phyloP scores from a whole-genome alignment of 192 early-diverging fungal genomes.

The Podila horticola region DNA sequence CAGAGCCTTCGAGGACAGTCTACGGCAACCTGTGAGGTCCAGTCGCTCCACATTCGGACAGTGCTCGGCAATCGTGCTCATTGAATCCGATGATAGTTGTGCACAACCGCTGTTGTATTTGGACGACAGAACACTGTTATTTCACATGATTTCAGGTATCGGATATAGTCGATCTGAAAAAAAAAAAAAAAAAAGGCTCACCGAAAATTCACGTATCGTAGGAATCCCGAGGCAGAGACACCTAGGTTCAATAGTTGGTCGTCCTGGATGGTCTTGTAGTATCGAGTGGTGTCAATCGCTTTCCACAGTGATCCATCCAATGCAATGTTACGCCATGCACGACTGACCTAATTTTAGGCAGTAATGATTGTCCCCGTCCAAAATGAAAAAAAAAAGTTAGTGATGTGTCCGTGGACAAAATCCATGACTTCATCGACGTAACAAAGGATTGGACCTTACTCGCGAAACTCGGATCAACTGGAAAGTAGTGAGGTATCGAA shows the following conservation, averaged over 20 bases:
- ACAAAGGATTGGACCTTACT: conserved; percentile 5
- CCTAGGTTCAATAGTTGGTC: conserved; percentile 32
- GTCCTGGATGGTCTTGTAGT: conserved; percentile 39
- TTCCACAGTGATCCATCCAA: conserved; percentile 50
- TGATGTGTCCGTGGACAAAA: neutral
- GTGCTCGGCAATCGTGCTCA: conserved; percentile 35
- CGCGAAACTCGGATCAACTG: conserved; percentile 37
- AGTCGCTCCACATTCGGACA: conserved; percentile 44
- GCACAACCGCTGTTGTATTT: conserved; percentile 25
- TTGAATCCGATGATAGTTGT: conserved; percentile 24
- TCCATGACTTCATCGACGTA: neutral
- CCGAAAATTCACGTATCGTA: conserved; percentile 44
- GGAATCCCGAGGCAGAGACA: conserved; percentile 27
- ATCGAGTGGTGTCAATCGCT: conserved; percentile 26
- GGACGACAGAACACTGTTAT: neutral
- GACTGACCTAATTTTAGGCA: conserved; percentile 17
- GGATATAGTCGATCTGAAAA: neutral
- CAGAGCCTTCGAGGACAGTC: conserved; percentile 53
- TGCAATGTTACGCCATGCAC: conserved; percentile 32
- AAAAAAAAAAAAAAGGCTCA: neutral
- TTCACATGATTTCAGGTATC: neutral
- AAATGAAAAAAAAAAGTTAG: neutral
- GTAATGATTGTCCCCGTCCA: neutral
- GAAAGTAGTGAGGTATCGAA: conserved; percentile 41
- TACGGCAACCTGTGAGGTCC: conserved; percentile 32